Base-by-base conservation (phyloP, 1,284 basidiomycete genomes). In the Gomphus sp. region DNA sequence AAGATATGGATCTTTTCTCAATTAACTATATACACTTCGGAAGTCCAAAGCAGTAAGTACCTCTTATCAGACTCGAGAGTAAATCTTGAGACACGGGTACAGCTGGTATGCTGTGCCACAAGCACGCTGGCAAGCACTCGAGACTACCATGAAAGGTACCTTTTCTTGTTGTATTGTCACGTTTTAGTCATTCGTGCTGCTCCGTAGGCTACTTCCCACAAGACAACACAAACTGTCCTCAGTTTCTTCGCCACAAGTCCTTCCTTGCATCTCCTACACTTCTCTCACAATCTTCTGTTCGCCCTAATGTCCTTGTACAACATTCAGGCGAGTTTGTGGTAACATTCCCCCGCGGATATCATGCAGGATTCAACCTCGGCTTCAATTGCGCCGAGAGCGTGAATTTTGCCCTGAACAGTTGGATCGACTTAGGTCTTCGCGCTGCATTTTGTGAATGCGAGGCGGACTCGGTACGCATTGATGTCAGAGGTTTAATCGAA, bases 11-110 rank as follows among this genome's bases (percentile, higher is more conserved):
- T 64, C 71, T 84, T 8, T 82, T 80, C 68, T 81, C 80, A 25
- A 99, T 99, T 76, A 99, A 98, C 72, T 98, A 97, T 69, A 94
- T 99, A 62, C 96, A 99, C 72, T 99, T 98, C 69, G 96, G 96
- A 2, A 95, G 96, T 0, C 95, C 94, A 0, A 99, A 90, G 66
- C 87, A 58, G 55, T 61, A 25, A 31, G 56, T 51, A n/a, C 22
- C 7, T 25, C 25, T 4, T 25, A 47, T 28, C 8, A 28, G 12
- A 34, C 10, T 31, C 33, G 31, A 39, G 47, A 47, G 39, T 34
- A 83, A 67, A 25, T 22, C 1, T 12, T 25, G 22, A 25, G 11
- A 22, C 45, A 79, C 37, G 11, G 25, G 34, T 45, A 25, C 14
- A 59, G 91, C 69, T 99, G 97, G 96, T 99, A 99, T 71, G 87